Conservation (phyloP, 805 yeast genomes). For the Spathaspora gorwiae region DNA sequence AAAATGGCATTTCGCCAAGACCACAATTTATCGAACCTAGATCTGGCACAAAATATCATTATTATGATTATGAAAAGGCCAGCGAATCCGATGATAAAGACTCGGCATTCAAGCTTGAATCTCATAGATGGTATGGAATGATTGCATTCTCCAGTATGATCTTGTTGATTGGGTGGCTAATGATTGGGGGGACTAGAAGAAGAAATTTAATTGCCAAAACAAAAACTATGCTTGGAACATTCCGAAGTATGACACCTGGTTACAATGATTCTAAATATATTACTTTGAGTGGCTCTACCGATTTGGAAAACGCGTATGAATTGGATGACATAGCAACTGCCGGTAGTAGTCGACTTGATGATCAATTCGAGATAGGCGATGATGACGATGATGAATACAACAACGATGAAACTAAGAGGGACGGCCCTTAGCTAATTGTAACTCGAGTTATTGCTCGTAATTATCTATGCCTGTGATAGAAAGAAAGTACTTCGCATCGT, state of each 20-base stretch:
- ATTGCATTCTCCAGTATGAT: slow-evolving; percentile 24
- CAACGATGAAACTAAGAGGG: too few relatives aligned
- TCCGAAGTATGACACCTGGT: slow-evolving; percentile 4
- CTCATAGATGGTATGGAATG: slow-evolving; percentile 39
- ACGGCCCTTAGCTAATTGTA: too few relatives aligned
- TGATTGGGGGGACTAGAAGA: slow-evolving; percentile 29
- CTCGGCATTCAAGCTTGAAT: slow-evolving; percentile 41
- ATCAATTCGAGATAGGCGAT: slow-evolving; percentile 13
- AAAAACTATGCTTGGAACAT: slow-evolving; percentile 1
- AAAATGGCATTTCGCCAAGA: slow-evolving; percentile 32
- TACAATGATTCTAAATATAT: slow-evolving; percentile 6
- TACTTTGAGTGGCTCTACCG: background rate
- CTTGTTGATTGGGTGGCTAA: slow-evolving; percentile 22
- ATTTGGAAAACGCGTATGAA: slow-evolving; percentile 8
- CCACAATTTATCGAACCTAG: slow-evolving; percentile 34
- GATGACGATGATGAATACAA: background rate
- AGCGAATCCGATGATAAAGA: slow-evolving; percentile 21
- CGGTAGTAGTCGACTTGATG: slow-evolving; percentile 1
- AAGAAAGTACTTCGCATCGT: too few relatives aligned
- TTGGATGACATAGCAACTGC: slow-evolving; percentile 4
- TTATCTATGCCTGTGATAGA: too few relatives aligned
- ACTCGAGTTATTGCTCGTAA: too few relatives aligned
- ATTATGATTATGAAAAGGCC: slow-evolving; percentile 29
- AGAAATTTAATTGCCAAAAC: slow-evolving; percentile 1
- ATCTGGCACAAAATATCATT: slow-evolving; percentile 13